Percentiles rank a stretch among this genome's conserved stretches.
Evolutionary conservation across 23 red algal species (phyloP).

Genomic region (Rhodosorus marinus): DNA sequence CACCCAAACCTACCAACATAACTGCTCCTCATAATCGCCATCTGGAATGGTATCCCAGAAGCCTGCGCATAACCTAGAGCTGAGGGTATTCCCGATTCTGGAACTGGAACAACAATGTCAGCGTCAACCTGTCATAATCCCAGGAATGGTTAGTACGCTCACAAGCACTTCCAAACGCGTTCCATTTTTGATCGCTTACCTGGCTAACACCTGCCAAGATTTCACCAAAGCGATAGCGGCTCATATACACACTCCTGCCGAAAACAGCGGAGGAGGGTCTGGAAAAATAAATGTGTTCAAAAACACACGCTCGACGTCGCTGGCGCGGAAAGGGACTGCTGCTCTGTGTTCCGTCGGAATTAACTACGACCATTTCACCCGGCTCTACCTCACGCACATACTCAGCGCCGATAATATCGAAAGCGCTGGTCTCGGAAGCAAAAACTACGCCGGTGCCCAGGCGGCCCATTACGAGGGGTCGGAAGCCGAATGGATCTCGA

Average conservation of each 20-base stretch:
- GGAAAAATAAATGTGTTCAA: constrained; percentile 96
- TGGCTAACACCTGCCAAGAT: constrained; percentile 36
- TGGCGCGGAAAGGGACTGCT: constrained; percentile 71
- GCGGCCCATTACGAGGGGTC: constrained; percentile 75
- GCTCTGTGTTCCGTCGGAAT: constrained; percentile 17
- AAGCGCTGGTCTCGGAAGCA: constrained; percentile 64
- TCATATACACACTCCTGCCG: constrained; percentile 79
- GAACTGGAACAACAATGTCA: constrained; percentile 59
- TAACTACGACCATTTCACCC: constrained; percentile 71
- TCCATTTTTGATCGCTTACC: no score
- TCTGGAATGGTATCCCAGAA: constrained; percentile 72
- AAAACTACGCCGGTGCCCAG: constrained; percentile 33
- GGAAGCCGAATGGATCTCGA: constrained; percentile 84
- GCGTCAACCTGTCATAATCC: constrained; percentile 17
- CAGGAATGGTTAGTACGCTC: no score
- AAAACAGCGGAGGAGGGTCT: constrained; percentile 74
- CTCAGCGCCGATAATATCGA: constrained; percentile 75
- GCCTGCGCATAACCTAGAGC: constrained; percentile 70
- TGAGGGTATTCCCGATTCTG: constrained; percentile 70
- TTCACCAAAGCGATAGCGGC: constrained; percentile 84
- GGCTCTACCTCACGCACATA: constrained; percentile 79
- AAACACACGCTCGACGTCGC: constrained; percentile 64
- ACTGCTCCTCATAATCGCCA: constrained; percentile 75
- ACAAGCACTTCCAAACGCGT: no score
- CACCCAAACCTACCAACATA: no score